Evolutionary conservation across 2,329 filamentous ascomycete species (phyloP), one percentile per base, ranked within the genome.

Genomic region (Fusarium drepaniforme): DNA sequence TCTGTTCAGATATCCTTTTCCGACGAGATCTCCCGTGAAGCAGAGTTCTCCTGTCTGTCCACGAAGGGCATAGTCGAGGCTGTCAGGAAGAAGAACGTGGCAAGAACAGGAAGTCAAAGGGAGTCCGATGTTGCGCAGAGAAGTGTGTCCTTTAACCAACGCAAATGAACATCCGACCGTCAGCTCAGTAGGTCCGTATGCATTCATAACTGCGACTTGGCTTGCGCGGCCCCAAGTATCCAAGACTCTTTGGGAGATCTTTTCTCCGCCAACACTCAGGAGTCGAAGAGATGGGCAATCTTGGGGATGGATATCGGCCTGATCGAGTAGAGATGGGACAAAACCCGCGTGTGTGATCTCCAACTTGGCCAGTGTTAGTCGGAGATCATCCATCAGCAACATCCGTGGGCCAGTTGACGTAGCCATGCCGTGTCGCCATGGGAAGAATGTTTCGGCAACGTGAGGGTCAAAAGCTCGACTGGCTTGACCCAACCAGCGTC

Each of bases 401-500:
- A 38, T 4, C 35, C 56, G 56, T 25, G 56, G 56, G 21, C 56
- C 56, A 38, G 35, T 58, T 28, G 56, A 58, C 8, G 56, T 58
- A n/a, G 56, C 56, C 56, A 58, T 58, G 15, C 56, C 56, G 21
- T 58, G 56, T 58, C 56, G 56, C 56, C 56, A 58, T 28, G 56
- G 56, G 56, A 40, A 58, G 35, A 58, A 58, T 3, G 35, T 58
- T 58, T 58, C 56, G 56, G 56, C 56, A 40, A 58, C 25, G 42
- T 65, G 63, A 15, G 63, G 63, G 30, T 66, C 51, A 49, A 66
- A 66, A 9, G 63, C 63, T 60, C 63, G 53, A 30, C 63, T 66
- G 38, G 63, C 38, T 30, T 66, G 63, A n/a, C 63, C 51, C 33
- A 66, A 8, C 38, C 63, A 66, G 40, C 63, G 51, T 21, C 63